phyloP scores from a whole-genome alignment of 768 basidiomycete genomes.

The Gloeostereum incarnatum region DNA sequence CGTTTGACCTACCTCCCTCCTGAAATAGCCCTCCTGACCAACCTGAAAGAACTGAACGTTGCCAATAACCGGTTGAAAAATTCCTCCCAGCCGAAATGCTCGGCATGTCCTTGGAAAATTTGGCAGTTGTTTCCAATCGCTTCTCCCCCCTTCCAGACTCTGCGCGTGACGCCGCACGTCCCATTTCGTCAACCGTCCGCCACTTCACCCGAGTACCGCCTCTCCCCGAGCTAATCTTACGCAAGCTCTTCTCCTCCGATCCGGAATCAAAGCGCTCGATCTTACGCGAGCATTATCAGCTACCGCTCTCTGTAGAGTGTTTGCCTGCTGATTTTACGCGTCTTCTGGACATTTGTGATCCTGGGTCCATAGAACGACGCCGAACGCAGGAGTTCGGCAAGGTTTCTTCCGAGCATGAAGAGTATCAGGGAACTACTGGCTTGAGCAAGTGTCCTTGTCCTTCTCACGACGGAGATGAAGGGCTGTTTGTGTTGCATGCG shows the following conservation, averaged over 20 bases:
- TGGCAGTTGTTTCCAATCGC: neutral
- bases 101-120: neutral
- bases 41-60: neutral
- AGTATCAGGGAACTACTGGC: neutral
- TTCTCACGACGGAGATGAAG: neutral
- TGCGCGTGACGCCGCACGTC: neutral
- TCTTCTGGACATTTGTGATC: neutral
- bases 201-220: neutral
- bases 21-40: neutral
- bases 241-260: neutral
- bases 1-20: neutral
- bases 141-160: neutral
- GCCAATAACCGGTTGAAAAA: neutral
- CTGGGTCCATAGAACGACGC: too few species aligned
- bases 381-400: too few species aligned
- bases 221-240: neutral
- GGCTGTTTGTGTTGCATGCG: constrained; percentile 1
- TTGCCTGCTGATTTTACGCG: too few species aligned
- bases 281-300: neutral
- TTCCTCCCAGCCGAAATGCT: neutral
- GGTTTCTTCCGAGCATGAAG: too few species aligned
- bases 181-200: neutral
- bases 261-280: neutral
- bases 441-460: neutral
- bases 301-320: too few species aligned